Conservation (phyloP, 768 basidiomycete genomes). For the Suillus spraguei region DNA sequence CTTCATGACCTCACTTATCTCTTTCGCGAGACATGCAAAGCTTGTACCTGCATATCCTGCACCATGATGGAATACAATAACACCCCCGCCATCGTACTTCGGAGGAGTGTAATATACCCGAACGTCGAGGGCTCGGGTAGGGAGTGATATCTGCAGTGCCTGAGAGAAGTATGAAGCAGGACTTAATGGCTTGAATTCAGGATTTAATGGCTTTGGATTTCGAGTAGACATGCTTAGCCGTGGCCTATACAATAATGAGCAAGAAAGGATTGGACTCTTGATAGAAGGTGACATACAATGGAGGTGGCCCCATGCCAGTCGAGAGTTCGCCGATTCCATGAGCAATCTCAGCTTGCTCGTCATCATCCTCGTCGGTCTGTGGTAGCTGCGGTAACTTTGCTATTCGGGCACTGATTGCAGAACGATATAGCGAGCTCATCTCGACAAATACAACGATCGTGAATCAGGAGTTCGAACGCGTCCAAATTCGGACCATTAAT, state of each 20-base stretch:
- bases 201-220: constrained; percentile 47
- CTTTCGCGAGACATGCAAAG: constrained; percentile 90
- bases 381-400: constrained; percentile 72
- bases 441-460: not conserved
- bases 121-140: constrained; percentile 61
- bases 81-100: constrained; percentile 46
- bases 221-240: constrained; percentile 28
- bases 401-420: constrained; percentile 74
- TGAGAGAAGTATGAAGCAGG: constrained; percentile 76
- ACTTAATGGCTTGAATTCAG: constrained; percentile 76
- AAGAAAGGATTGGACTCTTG: constrained; percentile 18
- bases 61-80: constrained; percentile 94
- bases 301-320: constrained; percentile 61
- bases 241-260: constrained; percentile 15
- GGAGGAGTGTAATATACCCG: constrained; percentile 87
- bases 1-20: constrained; percentile 57
- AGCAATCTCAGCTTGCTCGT: constrained; percentile 50
- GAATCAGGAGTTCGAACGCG: constrained; percentile 7
- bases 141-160: constrained; percentile 76
- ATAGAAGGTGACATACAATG: constrained; percentile 47
- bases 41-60: constrained; percentile 90
- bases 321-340: constrained; percentile 67
- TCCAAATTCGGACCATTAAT: not conserved
- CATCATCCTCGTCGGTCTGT: constrained; percentile 43
- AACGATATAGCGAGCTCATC: constrained; percentile 78